Evolutionary conservation across 208 protist genomes (phyloP).

Genomic region (Acanthamoeba healyi): DNA sequence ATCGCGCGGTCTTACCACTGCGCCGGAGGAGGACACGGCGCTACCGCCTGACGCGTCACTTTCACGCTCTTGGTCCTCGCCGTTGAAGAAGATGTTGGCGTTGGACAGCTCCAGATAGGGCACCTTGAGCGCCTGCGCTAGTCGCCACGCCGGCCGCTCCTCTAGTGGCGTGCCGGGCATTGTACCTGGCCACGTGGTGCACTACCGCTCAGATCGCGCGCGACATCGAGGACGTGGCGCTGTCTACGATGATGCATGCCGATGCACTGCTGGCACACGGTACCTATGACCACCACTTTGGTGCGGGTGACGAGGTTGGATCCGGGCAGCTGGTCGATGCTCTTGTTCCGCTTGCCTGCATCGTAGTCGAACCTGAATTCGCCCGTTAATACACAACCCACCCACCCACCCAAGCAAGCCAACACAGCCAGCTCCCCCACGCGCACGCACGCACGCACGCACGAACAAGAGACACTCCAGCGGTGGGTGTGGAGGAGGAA

Average conservation of each 20-base stretch:
- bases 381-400: too few species aligned
- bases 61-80: neutral
- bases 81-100: constrained; percentile 37
- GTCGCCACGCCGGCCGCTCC: neutral
- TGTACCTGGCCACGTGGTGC: too few species aligned
- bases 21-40: too few species aligned
- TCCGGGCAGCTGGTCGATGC: neutral
- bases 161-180: constrained; percentile 52
- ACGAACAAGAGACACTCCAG: too few species aligned
- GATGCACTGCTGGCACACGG: neutral
- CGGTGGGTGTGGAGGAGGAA: too few species aligned
- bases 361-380: constrained; percentile 36
- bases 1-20: neutral
- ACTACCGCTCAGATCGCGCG: too few species aligned
- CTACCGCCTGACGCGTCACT: too few species aligned
- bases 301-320: constrained; percentile 38
- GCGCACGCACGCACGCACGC: too few species aligned
- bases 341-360: constrained; percentile 20
- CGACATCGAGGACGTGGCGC: too few species aligned
- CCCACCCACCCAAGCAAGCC: neutral
- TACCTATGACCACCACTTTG: constrained; percentile 51
- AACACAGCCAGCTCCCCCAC: too few species aligned
- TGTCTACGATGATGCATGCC: too few species aligned
- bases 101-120: constrained; percentile 54
- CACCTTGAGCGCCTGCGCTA: constrained; percentile 29